These are phyloP conservation scores for Collybia sordida DNA, from an alignment of 768 basidiomycete species.

Conservation along the genomic window DNA sequence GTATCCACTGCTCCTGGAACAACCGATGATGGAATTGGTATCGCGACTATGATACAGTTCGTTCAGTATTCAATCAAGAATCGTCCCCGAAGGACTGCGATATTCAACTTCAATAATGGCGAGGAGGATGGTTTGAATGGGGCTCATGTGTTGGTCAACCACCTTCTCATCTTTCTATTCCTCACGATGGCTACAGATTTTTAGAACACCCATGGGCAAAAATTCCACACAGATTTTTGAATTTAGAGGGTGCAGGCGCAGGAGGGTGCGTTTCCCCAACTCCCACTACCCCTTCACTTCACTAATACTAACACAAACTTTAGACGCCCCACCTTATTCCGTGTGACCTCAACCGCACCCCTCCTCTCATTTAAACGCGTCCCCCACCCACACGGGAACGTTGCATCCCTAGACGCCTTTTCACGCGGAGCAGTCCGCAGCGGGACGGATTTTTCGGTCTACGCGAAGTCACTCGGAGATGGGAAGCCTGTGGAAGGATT, in stretches of 20 bases:
- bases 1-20: slow-evolving; percentile 75
- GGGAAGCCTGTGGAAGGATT: slow-evolving; percentile 59
- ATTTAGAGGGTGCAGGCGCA: slow-evolving; percentile 78
- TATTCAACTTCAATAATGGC: slow-evolving; percentile 87
- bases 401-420: slow-evolving; percentile 70
- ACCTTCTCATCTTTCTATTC: not conserved
- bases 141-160: slow-evolving; percentile 51
- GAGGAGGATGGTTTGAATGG: slow-evolving; percentile 80
- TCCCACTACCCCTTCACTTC: not conserved
- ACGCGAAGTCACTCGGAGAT: slow-evolving; percentile 57
- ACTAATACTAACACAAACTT: not conserved
- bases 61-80: slow-evolving; percentile 43
- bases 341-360: slow-evolving; percentile 59
- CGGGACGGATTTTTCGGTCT: slow-evolving; percentile 74
- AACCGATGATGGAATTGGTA: slow-evolving; percentile 54
- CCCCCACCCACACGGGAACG: slow-evolving; percentile 71
- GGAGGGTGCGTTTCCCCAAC: slow-evolving; percentile 55
- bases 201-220: slow-evolving; percentile 75
- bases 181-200: slow-evolving; percentile 41
- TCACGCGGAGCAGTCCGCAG: slow-evolving; percentile 63
- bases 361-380: slow-evolving; percentile 55
- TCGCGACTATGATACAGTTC: slow-evolving; percentile 31
- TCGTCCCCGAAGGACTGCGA: slow-evolving; percentile 45
- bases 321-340: slow-evolving; percentile 77
- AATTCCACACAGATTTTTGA: slow-evolving; percentile 66